These are phyloP conservation scores for Rhodosporidiobolus sp. DNA, from an alignment of 768 basidiomycete species.

Conservation along the genomic window DNA sequence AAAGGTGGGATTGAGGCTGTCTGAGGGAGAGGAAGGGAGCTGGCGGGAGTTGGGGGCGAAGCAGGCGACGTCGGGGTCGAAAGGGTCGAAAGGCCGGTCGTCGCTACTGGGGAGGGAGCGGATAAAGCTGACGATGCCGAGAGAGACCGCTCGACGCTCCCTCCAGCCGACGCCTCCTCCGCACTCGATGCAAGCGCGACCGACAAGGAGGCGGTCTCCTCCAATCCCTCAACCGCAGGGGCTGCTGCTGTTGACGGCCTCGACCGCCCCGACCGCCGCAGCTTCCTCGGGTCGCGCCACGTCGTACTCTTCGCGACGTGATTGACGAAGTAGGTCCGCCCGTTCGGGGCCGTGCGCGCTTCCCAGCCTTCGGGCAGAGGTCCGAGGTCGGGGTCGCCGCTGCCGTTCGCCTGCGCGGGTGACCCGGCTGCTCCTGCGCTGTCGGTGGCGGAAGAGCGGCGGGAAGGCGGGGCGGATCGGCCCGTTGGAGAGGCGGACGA, in stretches of 20 bases:
- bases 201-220: not conserved
- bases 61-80: no score
- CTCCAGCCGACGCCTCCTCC: no score
- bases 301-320: constrained; percentile 97
- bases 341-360: constrained; percentile 93
- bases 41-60: no score
- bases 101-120: no score
- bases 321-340: constrained; percentile 96
- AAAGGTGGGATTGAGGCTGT: no score
- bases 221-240: not conserved
- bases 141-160: not conserved
- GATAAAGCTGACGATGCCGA: no score
- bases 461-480: no score
- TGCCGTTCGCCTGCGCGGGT: no score
- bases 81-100: no score
- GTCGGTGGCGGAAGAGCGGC: not conserved
- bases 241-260: no score
- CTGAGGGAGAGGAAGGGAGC: no score
- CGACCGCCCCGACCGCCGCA: constrained; percentile 50
- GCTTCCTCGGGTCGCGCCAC: constrained; percentile 98
- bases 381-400: constrained; percentile 52
- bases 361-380: constrained; percentile 96
- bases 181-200: not conserved
- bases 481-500: not conserved
- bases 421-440: not conserved